A percentile compares a stretch with the other conserved stretches of the same genome.
Conservation (phyloP, 345 rosid genomes). For the Cochlearia excelsa region DNA sequence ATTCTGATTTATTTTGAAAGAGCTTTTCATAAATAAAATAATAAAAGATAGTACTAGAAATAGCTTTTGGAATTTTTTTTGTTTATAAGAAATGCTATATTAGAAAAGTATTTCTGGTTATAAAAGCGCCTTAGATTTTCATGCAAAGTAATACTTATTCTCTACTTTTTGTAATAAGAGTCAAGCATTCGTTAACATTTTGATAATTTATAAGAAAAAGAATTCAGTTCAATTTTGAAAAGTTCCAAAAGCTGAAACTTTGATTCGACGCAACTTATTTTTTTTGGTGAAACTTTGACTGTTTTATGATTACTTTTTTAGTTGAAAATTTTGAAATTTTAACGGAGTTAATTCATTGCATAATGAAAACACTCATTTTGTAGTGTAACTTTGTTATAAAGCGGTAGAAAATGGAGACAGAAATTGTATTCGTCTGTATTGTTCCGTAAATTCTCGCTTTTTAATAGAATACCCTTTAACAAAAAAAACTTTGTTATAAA, state of each 20-base stretch:
- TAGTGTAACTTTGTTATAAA: slow-evolving; percentile 16
- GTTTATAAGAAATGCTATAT: too few species aligned
- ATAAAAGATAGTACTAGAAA: too few species aligned
- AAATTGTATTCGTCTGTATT: too few species aligned
- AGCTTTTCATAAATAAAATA: too few species aligned
- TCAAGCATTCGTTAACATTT: slow-evolving; percentile 12
- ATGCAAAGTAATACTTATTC: not conserved
- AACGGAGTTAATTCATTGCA: not conserved
- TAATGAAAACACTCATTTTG: not conserved
- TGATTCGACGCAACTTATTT: not conserved
- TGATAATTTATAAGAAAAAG: not conserved
- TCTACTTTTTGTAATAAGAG: slow-evolving; percentile 4
- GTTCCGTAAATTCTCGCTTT: too few species aligned
- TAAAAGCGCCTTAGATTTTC: too few species aligned
- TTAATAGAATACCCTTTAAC: too few species aligned
- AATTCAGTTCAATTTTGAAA: slow-evolving; percentile 20
- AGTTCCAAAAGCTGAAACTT: slow-evolving; percentile 32
- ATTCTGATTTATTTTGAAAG: slow-evolving; percentile 12
- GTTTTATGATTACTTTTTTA: slow-evolving; percentile 23
- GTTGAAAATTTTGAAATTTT: slow-evolving; percentile 6
- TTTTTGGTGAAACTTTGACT: slow-evolving; percentile 20
- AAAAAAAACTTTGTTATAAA: slow-evolving; percentile 21
- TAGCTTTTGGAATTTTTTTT: too few species aligned
- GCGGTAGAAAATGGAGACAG: too few species aligned
- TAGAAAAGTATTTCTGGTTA: too few species aligned